Evolutionary conservation across 164 flowering plant species (phyloP), one percentile per base, ranked within the genome.

Genomic region (Dillenia turbinata): DNA sequence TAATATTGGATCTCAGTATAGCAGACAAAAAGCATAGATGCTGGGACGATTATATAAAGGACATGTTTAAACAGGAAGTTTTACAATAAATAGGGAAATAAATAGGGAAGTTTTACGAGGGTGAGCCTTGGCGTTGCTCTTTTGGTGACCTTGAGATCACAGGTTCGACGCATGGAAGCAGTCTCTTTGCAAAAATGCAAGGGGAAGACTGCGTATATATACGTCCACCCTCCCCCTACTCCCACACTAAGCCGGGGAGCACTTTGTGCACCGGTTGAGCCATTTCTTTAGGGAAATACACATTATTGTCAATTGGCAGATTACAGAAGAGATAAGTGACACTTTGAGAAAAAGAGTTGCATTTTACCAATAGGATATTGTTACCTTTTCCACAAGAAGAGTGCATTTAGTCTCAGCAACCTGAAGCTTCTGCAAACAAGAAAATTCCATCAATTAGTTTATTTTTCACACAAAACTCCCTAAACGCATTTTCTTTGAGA

Each of bases 401-500:
- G 68, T 76, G 74, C 88, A 85, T 75, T 76, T 84, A 54, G 78
- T 71, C 69, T 85, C 85, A 60, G 85, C 84, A 49, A 60, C 74
- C 40, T 57, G 69, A 52, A 81, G 62, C 71, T 72, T 80, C 95
- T 90, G 91, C 78, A 75, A 47, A 60, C 43, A 68, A 57, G 14
- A 60, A 51, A 45, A 53, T 15, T 16, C 49, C 14, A 48, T 14
- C 44, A 57, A 26, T 68, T 51, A 64, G 58, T 59, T 12, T 44
- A 9, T 60, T 17, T 11, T 47, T 61, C 51, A 2, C 55, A 10
- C 15, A 15, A 56, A 33, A 8, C 9, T 55, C 48, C 12, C 59
- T 54, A 1, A 19, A 17, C 48, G 47, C 26, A 59, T 44, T n/a
- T 12, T 5, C 22, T 49, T 15, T 14, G 45, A 59, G 5, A 62